These are phyloP conservation scores for Calonectria leucothoes DNA, from an alignment of 2,329 filamentous ascomycete genomes.

Conservation along the genomic window DNA sequence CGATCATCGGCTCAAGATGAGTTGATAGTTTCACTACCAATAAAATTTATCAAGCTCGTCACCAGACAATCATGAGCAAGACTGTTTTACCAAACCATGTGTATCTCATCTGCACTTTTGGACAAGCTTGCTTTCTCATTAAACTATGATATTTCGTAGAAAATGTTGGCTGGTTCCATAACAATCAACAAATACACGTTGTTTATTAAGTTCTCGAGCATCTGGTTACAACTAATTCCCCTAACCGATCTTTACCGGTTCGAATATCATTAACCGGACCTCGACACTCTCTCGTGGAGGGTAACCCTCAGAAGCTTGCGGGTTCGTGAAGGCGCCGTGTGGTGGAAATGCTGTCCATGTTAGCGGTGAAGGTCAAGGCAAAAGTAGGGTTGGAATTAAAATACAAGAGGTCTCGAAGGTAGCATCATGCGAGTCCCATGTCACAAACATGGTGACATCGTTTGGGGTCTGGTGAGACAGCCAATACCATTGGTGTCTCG, in stretches of 20 bases:
- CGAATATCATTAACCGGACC: background rate
- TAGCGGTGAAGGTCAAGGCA: background rate
- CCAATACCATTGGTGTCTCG: background rate
- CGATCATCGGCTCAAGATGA: no score
- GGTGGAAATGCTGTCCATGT: background rate
- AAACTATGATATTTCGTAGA: rapidly evolving
- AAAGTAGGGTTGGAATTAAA: background rate
- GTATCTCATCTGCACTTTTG: background rate
- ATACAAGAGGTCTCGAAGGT: background rate
- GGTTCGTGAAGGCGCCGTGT: background rate
- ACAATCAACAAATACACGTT: background rate
- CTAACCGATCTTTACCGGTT: background rate
- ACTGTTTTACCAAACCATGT: background rate
- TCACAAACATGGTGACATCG: background rate
- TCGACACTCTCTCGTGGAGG: background rate
- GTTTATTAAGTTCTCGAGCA: no score
- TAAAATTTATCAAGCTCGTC: background rate
- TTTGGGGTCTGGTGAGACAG: background rate
- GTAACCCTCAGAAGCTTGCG: background rate
- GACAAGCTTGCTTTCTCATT: background rate
- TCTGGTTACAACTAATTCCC: background rate
- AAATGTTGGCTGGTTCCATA: background rate
- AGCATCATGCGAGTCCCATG: background rate
- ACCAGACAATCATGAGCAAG: no score
- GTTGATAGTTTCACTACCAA: no score